Percentiles rank a stretch among this genome's conserved stretches.
Conservation (phyloP, 345 rosid genomes). For the Ceriops tagal region DNA sequence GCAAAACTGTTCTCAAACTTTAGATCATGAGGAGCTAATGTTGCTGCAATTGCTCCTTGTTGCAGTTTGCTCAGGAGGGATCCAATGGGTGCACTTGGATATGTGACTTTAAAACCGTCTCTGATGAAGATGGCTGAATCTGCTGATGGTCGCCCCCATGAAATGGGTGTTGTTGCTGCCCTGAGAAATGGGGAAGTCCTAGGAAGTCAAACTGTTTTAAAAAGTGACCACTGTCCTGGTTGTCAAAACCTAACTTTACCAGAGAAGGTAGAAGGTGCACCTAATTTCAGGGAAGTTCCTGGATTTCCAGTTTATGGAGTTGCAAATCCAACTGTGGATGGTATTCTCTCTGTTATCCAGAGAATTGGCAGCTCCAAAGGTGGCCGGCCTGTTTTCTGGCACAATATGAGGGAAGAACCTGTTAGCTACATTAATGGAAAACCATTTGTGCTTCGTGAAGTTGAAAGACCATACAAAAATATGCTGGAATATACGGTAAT, state of each 20-base stretch:
- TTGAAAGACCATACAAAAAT: conserved; percentile 92
- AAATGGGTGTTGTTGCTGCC: conserved; percentile 89
- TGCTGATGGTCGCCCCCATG: conserved; percentile 80
- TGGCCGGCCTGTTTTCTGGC: conserved; percentile 86
- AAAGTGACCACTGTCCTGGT: conserved; percentile 98
- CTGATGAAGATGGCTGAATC: conserved; percentile 69
- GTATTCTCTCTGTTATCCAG: conserved; percentile 73
- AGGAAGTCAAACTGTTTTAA: conserved; percentile 94
- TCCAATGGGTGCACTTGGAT: conserved; percentile 98
- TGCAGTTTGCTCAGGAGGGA: conserved; percentile 90
- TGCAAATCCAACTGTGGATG: conserved; percentile 96
- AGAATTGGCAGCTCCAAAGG: conserved; percentile 83
- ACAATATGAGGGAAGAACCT: conserved; percentile 98
- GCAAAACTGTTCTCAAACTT: background rate
- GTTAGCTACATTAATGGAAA: conserved; percentile 93
- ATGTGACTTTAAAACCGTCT: conserved; percentile 66
- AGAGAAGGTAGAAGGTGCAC: conserved; percentile 98
- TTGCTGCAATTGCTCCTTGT: conserved; percentile 15
- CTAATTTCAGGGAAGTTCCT: conserved; percentile 94
- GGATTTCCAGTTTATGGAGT: conserved; percentile 98
- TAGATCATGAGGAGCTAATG: conserved; percentile 3
- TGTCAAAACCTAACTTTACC: conserved; percentile 72
- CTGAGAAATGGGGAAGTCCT: conserved; percentile 89
- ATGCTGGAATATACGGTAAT: conserved; percentile 94
- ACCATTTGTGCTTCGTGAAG: conserved; percentile 98